Conservation (phyloP, 1,284 basidiomycete genomes). For the Cystobasidium pallidum region DNA sequence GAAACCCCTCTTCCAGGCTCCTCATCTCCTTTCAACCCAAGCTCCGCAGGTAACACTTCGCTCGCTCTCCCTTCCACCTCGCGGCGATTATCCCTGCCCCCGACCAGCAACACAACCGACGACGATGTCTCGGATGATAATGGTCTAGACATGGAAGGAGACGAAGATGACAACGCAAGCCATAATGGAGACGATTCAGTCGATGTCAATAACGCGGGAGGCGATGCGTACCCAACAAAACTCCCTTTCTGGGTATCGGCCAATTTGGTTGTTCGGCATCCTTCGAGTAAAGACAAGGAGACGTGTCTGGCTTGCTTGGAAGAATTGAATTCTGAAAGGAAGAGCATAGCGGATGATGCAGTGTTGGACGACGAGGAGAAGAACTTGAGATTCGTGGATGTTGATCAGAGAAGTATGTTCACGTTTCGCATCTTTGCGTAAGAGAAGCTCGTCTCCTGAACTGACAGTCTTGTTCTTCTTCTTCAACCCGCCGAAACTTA, state of each 20-base stretch:
- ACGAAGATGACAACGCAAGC: conserved; percentile 9
- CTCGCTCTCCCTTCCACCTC: conserved; percentile 11
- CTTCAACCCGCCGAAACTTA: no score
- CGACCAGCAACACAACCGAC: neutral
- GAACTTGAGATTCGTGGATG: neutral
- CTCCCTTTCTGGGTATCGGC: conserved; percentile 28
- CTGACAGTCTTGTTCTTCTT: no score
- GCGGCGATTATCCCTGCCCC: neutral
- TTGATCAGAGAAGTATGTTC: conserved; percentile 23
- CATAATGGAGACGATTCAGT: conserved; percentile 12
- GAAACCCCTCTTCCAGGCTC: neutral
- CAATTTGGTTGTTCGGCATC: conserved; percentile 13
- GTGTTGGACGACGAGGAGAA: neutral
- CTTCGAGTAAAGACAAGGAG: conserved; percentile 24
- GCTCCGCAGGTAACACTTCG: neutral
- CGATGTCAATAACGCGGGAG: neutral
- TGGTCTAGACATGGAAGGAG: conserved; percentile 9
- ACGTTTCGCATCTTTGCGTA: neutral
- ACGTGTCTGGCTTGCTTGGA: conserved; percentile 21
- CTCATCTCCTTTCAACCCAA: neutral
- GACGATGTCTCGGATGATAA: conserved; percentile 13
- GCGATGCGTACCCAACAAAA: conserved; percentile 13
- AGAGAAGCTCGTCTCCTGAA: no score
- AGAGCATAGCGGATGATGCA: neutral
- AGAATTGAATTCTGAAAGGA: conserved; percentile 1